Evolutionary conservation across 2,329 filamentous ascomycete genomes (phyloP), one percentile per base, ranked within the genome.

Genomic region (Penicillium sp.): DNA sequence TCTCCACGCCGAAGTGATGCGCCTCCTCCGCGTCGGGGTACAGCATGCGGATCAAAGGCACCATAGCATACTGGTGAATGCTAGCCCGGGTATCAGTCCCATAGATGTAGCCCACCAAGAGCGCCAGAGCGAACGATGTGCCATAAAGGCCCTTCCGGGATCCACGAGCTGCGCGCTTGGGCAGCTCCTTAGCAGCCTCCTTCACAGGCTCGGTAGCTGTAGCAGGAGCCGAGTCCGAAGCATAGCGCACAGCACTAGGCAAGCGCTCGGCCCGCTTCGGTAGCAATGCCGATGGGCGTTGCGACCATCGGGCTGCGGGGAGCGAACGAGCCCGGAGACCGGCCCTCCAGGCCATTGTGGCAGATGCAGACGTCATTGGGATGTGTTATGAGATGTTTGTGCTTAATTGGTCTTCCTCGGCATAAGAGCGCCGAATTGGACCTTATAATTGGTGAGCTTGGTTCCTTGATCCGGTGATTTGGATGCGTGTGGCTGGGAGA

Each of bases 1-100:
- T 81, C 37, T 82, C 78, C 3, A 91, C 92, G 50, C 91, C 90
- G 23, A 83, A 81, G 69, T 96, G 88, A 73, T 99, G 95, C n/a
- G 93, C 95, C 39, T 96, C 92, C 75, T 99, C 95, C 13, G 79
- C 78, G 67, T 81, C 79, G 3, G 73, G 73, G 56, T 74, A 79
- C 7, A 79, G 45, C 58, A 69, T 59, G 31, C 78, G 64, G 8
- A 81, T 68, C 47, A 78, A 59, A 44, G 77, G 78, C 39, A 79
- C 87, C 14, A 88, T 80, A 29, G 88, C 74, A 75, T 85, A 91
- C 67, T 83, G 84, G 74, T 93, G 89, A 57, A 88, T 70, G 57
- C 86, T 88, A 43, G 89, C 86, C 60, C 90, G 81, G 7, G 89
- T 92, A 72, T 92, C 90, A 53, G 89, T 92, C n/a, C 80, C 76